Conservation (phyloP, 164 flowering plant species). For the Stephania yunnanensis region DNA sequence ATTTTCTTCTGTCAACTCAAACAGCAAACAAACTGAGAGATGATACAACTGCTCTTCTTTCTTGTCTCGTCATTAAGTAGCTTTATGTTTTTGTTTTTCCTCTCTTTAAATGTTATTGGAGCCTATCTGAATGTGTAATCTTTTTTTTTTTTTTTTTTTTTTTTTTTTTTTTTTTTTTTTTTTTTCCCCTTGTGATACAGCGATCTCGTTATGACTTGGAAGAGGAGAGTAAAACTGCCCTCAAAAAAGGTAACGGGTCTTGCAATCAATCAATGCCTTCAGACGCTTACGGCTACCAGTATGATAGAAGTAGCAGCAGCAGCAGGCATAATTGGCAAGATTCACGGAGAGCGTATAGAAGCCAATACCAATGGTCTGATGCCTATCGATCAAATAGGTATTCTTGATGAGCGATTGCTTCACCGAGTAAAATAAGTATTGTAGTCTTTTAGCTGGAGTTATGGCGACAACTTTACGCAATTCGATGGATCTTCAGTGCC, state of each 20-base stretch:
- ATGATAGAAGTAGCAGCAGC: constrained; percentile 21
- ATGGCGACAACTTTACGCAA: not conserved
- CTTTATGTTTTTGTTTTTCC: not conserved
- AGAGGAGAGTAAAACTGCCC: constrained; percentile 55
- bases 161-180: constrained; percentile 4
- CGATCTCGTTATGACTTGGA: constrained; percentile 71
- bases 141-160: constrained; percentile 18
- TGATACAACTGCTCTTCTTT: not conserved
- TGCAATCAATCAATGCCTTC: constrained; percentile 26
- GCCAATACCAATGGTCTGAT: constrained; percentile 30
- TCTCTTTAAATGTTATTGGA: not conserved
- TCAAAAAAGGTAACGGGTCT: constrained; percentile 32
- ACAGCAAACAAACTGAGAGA: not conserved
- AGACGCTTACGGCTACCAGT: constrained; percentile 28
- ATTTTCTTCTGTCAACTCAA: not conserved
- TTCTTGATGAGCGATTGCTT: not conserved
- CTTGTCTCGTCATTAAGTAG: not conserved
- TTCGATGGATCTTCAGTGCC: not conserved
- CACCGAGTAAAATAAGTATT: not conserved
- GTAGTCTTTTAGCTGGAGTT: not conserved
- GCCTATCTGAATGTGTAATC: not conserved
- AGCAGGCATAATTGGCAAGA: constrained; percentile 38
- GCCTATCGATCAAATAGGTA: constrained; percentile 9
- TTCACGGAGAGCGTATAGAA: constrained; percentile 29
- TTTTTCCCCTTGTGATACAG: constrained; percentile 26